A percentile compares a stretch with the other conserved stretches of the same genome.
Conservation (phyloP, 331 rosid genomes). For the Cucumis variabilis region DNA sequence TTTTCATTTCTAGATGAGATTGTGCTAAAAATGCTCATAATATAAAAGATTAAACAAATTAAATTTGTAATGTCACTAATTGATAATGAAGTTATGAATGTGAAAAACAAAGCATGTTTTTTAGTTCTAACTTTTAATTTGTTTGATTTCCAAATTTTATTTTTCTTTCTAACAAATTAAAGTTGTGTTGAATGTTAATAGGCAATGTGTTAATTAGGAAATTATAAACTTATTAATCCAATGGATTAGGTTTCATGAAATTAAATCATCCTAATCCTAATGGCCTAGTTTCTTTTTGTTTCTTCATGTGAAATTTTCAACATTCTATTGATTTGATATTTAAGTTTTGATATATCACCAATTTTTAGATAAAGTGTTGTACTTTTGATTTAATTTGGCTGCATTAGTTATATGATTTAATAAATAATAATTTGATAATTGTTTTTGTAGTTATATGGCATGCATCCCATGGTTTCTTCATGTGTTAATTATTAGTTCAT, state of each 20-base stretch:
- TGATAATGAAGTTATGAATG: neutral
- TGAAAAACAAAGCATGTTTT: neutral
- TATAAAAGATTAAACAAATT: neutral
- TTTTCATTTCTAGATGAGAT: no score
- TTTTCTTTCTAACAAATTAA: neutral
- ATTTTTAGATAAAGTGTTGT: neutral
- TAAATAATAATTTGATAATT: no score
- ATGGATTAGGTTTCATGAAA: slow-evolving; percentile 8
- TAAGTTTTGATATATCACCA: neutral
- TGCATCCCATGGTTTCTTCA: no score
- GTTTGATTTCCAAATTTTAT: neutral
- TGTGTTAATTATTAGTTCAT: no score
- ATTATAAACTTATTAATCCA: no score
- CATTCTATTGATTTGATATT: neutral
- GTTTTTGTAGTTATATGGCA: no score
- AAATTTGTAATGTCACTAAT: neutral
- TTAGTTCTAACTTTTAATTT: neutral
- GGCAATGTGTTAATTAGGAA: no score
- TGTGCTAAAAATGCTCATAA: no score
- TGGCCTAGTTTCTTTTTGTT: neutral
- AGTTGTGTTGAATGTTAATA: neutral
- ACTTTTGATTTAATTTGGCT: neutral
- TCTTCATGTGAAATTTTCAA: neutral
- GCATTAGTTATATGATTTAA: no score
- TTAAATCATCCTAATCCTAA: neutral